Evolutionary conservation across 1,284 basidiomycete species (phyloP).

Genomic region (Waitea zeae): DNA sequence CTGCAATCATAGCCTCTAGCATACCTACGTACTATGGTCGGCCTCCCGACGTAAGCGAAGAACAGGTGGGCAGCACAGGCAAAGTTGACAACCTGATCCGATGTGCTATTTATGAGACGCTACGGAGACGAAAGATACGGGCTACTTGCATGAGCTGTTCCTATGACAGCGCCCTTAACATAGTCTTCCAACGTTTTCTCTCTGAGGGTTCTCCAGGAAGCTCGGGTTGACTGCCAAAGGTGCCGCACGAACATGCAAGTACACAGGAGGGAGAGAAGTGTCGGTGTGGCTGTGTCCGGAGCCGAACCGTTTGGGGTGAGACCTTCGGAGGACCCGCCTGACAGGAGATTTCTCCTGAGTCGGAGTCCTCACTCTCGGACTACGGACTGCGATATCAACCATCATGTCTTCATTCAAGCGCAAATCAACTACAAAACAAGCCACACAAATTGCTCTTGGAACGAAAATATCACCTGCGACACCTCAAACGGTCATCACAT

Average conservation of each 20-base stretch:
- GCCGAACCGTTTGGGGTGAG: neutral
- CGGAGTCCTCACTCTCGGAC: too few relatives aligned
- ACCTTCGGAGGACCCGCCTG: neutral
- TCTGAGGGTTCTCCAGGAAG: neutral
- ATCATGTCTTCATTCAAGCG: constrained; percentile 80
- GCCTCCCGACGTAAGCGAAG: constrained; percentile 36
- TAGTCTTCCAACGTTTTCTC: too few relatives aligned
- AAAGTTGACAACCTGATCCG: constrained; percentile 27
- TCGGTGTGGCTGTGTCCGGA: neutral
- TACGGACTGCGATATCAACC: neutral
- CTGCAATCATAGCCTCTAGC: neutral
- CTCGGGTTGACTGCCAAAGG: neutral
- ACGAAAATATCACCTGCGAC: constrained; percentile 51
- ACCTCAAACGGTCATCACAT: constrained; percentile 46
- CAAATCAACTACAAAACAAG: constrained; percentile 26
- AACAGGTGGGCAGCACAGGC: constrained; percentile 39
- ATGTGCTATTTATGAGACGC: too few relatives aligned
- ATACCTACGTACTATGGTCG: constrained; percentile 24
- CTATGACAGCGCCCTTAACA: too few relatives aligned
- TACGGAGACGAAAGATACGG: too few relatives aligned
- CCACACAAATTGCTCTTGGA: constrained; percentile 28
- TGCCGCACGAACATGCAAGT: neutral
- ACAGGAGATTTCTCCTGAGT: neutral
- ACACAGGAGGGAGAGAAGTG: neutral
- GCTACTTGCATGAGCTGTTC: too few relatives aligned